Evolutionary conservation across 345 rosid genomes (phyloP).

Genomic region (Zanthoxylum bungeanum): DNA sequence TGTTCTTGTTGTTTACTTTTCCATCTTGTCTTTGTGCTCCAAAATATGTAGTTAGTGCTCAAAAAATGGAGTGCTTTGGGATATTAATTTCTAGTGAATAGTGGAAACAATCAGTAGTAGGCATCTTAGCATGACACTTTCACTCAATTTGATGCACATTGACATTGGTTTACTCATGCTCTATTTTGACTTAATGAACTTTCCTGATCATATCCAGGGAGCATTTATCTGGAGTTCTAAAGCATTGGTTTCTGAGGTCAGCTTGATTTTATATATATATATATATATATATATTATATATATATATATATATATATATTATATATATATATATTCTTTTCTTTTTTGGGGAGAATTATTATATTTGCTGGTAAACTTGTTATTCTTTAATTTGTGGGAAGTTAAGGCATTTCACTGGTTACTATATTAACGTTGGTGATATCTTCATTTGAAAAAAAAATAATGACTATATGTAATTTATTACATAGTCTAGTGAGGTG

Average conservation of each 20-base stretch:
- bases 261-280: conserved; percentile 21
- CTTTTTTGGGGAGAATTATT: no score
- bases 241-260: conserved; percentile 88
- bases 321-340: no score
- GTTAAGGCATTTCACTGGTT: not conserved
- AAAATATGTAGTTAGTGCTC: not conserved
- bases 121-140: not conserved
- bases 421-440: not conserved
- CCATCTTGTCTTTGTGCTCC: not conserved
- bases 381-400: not conserved
- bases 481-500: not conserved
- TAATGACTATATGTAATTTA: not conserved
- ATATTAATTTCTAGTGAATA: not conserved
- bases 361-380: not conserved
- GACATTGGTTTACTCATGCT: not conserved
- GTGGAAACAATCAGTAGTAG: not conserved
- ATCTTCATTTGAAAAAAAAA: not conserved
- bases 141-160: not conserved
- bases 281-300: no score
- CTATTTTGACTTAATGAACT: conserved; percentile 11
- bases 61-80: not conserved
- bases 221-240: conserved; percentile 93
- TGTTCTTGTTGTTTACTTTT: conserved; percentile 1
- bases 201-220: conserved; percentile 51
- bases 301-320: no score